Evolutionary conservation across 768 basidiomycete species (phyloP).

Genomic region (Termitomyces sp.): DNA sequence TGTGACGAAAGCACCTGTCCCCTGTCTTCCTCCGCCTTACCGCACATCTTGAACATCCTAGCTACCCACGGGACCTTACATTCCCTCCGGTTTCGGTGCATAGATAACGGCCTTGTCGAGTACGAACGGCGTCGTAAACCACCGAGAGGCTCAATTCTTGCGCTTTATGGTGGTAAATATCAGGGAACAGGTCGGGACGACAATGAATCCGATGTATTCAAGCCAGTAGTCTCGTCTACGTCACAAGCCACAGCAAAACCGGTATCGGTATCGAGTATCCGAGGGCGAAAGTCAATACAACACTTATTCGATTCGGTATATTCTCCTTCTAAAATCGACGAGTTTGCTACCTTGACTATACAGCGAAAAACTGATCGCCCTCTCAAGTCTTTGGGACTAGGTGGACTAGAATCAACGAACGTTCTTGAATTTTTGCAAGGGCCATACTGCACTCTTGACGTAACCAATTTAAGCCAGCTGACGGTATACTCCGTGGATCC

Average conservation of each 20-base stretch:
- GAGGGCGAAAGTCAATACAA: not conserved
- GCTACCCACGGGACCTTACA: not conserved
- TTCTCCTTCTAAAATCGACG: not conserved
- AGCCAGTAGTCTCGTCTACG: not conserved
- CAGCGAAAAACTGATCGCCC: not conserved
- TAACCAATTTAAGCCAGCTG: not conserved
- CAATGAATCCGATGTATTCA: too few relatives aligned
- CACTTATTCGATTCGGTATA: not conserved
- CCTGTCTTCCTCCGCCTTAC: not conserved
- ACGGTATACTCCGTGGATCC: not conserved
- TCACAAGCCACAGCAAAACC: not conserved
- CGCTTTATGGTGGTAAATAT: not conserved
- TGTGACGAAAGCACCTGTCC: not conserved
- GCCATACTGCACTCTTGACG: not conserved
- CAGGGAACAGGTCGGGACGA: not conserved
- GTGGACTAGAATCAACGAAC: constrained; percentile 3
- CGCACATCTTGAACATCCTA: not conserved
- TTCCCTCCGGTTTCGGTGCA: not conserved
- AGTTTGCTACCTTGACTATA: not conserved
- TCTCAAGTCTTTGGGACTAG: constrained; percentile 4
- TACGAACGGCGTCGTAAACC: not conserved
- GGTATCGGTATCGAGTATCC: not conserved
- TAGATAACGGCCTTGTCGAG: not conserved
- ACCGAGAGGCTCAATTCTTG: not conserved
- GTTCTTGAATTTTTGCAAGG: not conserved